Conservation (phyloP, 306 rosid species). For the Cicer arietinum region DNA sequence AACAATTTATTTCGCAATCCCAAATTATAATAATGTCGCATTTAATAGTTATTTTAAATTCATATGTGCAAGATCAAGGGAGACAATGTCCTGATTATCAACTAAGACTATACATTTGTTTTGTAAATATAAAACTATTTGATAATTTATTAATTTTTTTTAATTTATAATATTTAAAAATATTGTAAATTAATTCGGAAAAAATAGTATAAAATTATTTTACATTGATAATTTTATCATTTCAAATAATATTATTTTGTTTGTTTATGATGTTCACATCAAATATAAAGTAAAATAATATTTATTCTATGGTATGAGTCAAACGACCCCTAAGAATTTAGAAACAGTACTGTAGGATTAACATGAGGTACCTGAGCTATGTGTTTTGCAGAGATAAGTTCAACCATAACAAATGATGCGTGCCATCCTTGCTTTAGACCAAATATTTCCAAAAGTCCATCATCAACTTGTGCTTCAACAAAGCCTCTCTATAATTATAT, state of each 20-base stretch:
- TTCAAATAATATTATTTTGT: too few species aligned
- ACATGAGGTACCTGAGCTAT: constrained; percentile 79
- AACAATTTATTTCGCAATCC: constrained; percentile 19
- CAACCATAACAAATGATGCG: constrained; percentile 98
- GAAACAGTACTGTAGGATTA: background rate
- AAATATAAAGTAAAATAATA: too few species aligned
- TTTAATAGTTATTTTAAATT: background rate
- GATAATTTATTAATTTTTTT: too few species aligned
- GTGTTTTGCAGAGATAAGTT: constrained; percentile 89
- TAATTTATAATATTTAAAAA: too few species aligned
- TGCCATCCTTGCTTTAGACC: constrained; percentile 99
- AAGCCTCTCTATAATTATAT: constrained; percentile 70
- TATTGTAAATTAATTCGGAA: too few species aligned
- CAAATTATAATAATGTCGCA: background rate
- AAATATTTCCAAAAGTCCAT: constrained; percentile 94
- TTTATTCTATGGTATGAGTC: too few species aligned
- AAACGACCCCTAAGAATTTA: too few species aligned
- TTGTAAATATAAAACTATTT: too few species aligned
- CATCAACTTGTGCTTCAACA: constrained; percentile 93
- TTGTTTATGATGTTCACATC: too few species aligned
- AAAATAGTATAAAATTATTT: too few species aligned
- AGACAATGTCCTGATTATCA: background rate
- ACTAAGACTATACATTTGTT: too few species aligned
- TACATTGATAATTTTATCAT: too few species aligned
- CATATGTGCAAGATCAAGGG: background rate